Evolutionary conservation across 2,329 filamentous ascomycete species (phyloP).

Genomic region (Sclerotinia spermophila): DNA sequence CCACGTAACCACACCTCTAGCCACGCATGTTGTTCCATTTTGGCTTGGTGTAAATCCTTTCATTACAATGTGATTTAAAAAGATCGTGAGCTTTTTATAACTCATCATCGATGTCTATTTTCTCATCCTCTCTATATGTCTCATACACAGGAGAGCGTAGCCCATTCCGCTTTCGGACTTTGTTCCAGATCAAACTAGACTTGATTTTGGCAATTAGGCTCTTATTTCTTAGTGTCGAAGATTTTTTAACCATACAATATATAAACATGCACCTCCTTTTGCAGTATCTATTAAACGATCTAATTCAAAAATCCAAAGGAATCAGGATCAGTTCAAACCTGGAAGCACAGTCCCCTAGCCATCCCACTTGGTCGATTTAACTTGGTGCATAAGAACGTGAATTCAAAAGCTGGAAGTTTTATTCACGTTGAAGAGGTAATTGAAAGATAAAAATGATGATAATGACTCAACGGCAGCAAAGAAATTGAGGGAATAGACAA

Average conservation of each 20-base stretch:
- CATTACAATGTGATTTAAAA: neutral
- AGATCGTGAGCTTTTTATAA: neutral
- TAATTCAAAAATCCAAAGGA: neutral
- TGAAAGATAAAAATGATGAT: neutral
- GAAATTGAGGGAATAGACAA: neutral
- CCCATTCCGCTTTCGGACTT: neutral
- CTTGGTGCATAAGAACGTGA: neutral
- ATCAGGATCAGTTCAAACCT: neutral
- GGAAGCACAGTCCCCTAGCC: neutral
- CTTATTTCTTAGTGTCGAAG: neutral
- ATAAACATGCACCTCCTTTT: neutral
- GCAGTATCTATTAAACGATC: neutral
- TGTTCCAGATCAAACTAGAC: neutral
- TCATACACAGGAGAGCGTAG: neutral
- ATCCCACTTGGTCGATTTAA: neutral
- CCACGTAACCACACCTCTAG: neutral
- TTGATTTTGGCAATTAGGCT: neutral
- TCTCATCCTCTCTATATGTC: neutral
- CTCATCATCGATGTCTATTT: neutral
- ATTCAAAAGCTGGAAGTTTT: neutral
- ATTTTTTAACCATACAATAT: neutral
- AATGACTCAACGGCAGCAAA: neutral
- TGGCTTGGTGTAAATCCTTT: neutral
- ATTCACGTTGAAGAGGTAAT: neutral
- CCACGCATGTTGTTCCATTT: neutral